Base-by-base conservation (phyloP, 2,329 filamentous ascomycete species). In the Ustilaginoidea virens region DNA sequence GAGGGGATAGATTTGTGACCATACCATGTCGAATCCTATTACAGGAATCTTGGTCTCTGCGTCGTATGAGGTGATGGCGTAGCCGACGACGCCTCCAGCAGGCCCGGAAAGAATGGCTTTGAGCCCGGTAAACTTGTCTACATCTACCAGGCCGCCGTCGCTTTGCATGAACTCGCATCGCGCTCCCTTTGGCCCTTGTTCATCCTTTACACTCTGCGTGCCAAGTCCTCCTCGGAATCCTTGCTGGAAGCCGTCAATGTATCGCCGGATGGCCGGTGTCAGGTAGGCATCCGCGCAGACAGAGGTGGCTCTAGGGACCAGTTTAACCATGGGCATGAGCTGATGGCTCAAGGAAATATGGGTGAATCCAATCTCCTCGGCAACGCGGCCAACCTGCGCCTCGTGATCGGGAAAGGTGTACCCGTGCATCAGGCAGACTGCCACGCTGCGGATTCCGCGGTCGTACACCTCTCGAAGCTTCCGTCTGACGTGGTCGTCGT, bases 1-100 rank as follows among this genome's bases (percentile, higher is more conserved):
- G n/a, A n/a, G n/a, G n/a, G n/a, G n/a, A n/a, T n/a, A n/a, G n/a
- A n/a, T n/a, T n/a, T n/a, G 9, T n/a, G 11, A 17, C 21, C 31
- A 28, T 14, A 36, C 34, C 51, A 55, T 85, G 38, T 85, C 79
- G 40, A 85, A 83, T 0, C 79, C 79, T 38, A 83, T 82, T 2
- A 85, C 68, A 0, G 79, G 77, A 0, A 59, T 74, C 39, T 67
- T 69, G 24, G 74, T 76, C 9, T 69, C 55, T 0, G 68, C 61
- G 34, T 83, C 77, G 49, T 76, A 83, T 1, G 70, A 78, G 0
- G 79, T 82, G 9, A 77, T 58, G 3, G 78, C 77, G 47, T 81
- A 81, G 3, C 79, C 79, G 1, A 83, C 76, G 1, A 83, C 78
- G 26, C 79, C 79, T 11, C 77, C 79, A n/a, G 79, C 79, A 4